Conservation (phyloP, 1,284 basidiomycete genomes). For the Cutaneotrichosporon cavernicola region DNA sequence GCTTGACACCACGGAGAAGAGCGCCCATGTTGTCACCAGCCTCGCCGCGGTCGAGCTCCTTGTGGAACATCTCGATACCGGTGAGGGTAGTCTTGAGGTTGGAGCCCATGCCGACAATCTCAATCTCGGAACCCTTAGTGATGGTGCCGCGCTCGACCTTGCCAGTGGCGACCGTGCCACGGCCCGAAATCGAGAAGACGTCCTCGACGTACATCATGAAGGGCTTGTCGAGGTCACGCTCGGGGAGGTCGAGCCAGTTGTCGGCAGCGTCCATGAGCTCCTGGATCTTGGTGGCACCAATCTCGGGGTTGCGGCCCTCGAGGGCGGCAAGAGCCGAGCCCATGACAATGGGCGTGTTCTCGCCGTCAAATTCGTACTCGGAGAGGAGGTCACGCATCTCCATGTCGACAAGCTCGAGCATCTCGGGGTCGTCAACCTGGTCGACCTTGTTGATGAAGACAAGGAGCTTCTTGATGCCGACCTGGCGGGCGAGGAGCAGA, state of each 20-base stretch:
- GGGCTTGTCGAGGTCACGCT: conserved; percentile 95
- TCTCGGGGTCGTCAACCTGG: conserved; percentile 93
- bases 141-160: conserved; percentile 95
- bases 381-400: conserved; percentile 98
- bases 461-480: conserved; percentile 96
- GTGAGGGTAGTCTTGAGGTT: conserved; percentile 90
- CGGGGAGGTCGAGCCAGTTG: conserved; percentile 90
- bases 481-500: conserved; percentile 93
- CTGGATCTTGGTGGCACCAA: conserved; percentile 77
- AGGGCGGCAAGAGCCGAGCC: conserved; percentile 95
- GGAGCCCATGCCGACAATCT: conserved; percentile 84
- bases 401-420: conserved; percentile 99
- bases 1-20: conserved; percentile 93
- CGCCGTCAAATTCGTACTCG: conserved; percentile 93
- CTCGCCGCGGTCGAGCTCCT: conserved; percentile 96
- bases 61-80: conserved; percentile 99
- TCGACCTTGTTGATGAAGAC: conserved; percentile 99
- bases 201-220: conserved; percentile 98
- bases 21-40: conserved; percentile 99
- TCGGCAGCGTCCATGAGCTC: conserved; percentile 89
- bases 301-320: conserved; percentile 74
- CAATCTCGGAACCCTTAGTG: conserved; percentile 89
- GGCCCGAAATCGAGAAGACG: conserved; percentile 96
- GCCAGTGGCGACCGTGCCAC: conserved; percentile 97
- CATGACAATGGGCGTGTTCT: conserved; percentile 94